Percentiles rank a stretch among this genome's conserved stretches.
These are phyloP conservation scores for Coprinopsis strossmayeri DNA, from an alignment of 768 basidiomycete genomes.

Conservation along the genomic window DNA sequence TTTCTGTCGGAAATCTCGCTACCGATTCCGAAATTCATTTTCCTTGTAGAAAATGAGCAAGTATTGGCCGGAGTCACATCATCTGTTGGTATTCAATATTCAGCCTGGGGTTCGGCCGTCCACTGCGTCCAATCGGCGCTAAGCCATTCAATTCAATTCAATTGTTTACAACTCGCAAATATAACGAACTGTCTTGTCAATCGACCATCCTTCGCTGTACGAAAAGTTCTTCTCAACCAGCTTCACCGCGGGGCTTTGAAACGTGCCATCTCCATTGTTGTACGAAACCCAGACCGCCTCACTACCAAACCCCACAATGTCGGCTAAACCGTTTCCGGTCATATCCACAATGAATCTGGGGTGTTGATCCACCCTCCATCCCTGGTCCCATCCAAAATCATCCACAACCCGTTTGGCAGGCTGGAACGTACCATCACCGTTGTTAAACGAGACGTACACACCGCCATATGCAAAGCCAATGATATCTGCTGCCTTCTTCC, in stretches of 20 bases:
- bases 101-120: background rate
- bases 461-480: slow-evolving; percentile 2
- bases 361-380: slow-evolving; percentile 3
- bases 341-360: background rate
- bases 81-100: slow-evolving; percentile 31
- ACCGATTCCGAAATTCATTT: slow-evolving; percentile 4
- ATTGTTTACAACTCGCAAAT: background rate
- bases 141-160: background rate
- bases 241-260: background rate
- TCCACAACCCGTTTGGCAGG: background rate
- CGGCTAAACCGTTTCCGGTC: background rate
- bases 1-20: too few relatives aligned
- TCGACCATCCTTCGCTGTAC: background rate
- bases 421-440: slow-evolving; percentile 5
- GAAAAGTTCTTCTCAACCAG: background rate
- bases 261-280: slow-evolving; percentile 2
- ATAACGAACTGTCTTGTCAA: slow-evolving; percentile 1
- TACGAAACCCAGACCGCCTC: background rate
- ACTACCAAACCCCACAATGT: slow-evolving; percentile 4
- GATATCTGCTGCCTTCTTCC: background rate
- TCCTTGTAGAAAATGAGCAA: slow-evolving; percentile 22
- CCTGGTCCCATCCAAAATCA: slow-evolving; percentile 3
- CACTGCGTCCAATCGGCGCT: background rate
- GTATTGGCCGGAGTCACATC: slow-evolving; percentile 32
- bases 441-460: background rate